phyloP scores from a whole-genome alignment of 2,329 filamentous ascomycete species.

The Penicillium brasilianum region DNA sequence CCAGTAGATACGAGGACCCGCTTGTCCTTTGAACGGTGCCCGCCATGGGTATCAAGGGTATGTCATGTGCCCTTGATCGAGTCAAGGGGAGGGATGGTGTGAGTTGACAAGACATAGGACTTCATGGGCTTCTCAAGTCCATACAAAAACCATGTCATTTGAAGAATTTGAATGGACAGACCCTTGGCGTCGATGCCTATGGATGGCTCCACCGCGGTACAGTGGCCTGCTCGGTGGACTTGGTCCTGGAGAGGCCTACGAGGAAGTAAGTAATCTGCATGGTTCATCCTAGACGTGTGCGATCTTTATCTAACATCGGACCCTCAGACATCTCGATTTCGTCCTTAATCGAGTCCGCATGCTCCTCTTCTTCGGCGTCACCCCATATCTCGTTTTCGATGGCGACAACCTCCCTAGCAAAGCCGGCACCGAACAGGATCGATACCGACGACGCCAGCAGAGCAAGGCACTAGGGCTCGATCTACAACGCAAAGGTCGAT shows the following conservation, averaged over 20 bases:
- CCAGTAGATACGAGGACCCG: conserved; percentile 38
- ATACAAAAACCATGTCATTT: conserved; percentile 89
- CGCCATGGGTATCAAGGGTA: conserved; percentile 55
- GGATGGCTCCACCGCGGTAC: conserved; percentile 97
- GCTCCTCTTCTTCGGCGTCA: conserved; percentile 91
- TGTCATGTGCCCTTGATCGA: conserved; percentile 8
- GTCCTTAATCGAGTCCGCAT: conserved; percentile 89
- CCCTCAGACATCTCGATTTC: conserved; percentile 79
- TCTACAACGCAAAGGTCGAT: conserved; percentile 79
- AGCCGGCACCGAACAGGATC: conserved; percentile 78
- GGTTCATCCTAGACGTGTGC: background rate
- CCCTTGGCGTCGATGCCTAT: conserved; percentile 93
- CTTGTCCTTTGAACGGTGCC: conserved; percentile 34
- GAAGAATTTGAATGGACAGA: conserved; percentile 85
- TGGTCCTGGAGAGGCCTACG: conserved; percentile 86
- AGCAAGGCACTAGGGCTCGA: conserved; percentile 77
- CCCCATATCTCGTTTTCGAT: conserved; percentile 95
- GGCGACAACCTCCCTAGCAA: conserved; percentile 96
- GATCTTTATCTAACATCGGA: conserved; percentile 26
- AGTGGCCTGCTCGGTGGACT: conserved; percentile 85
- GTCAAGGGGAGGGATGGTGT: background rate
- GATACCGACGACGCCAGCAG: conserved; percentile 75
- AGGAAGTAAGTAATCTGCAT: conserved; percentile 66
- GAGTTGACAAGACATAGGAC: conserved; percentile 58
- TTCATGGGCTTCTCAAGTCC: conserved; percentile 90